phyloP scores from a whole-genome alignment of 495 filamentous ascomycete genomes.

The Platismatia glauca region DNA sequence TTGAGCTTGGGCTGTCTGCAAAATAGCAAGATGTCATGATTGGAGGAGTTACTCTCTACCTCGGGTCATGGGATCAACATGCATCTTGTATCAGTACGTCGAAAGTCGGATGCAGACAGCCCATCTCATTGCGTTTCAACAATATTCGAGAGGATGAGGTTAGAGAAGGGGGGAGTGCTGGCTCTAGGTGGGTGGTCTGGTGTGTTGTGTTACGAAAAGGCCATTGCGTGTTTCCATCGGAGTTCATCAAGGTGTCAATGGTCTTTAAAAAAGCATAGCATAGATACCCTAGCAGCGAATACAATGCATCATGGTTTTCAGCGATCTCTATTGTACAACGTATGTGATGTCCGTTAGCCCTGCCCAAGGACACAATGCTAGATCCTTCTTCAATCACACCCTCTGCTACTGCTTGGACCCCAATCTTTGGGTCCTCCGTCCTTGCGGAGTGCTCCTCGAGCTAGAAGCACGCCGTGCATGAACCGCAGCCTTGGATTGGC shows the following conservation, averaged over 20 bases:
- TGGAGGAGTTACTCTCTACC: not conserved
- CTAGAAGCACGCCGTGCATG: too few species aligned
- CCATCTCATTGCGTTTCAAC: not conserved
- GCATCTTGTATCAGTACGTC: not conserved
- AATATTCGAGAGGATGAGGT: not conserved
- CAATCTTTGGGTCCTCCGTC: too few species aligned
- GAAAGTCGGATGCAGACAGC: conserved; percentile 1
- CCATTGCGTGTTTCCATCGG: not conserved
- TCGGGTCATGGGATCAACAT: not conserved
- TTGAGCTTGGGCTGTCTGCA: not conserved
- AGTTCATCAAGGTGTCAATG: not conserved
- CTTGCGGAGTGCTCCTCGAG: too few species aligned
- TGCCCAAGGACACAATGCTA: not conserved
- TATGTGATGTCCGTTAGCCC: not conserved
- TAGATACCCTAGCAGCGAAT: conserved; percentile 8
- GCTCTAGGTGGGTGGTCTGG: not conserved
- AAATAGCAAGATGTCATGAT: not conserved
- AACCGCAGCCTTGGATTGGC: too few species aligned
- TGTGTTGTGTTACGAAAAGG: not conserved
- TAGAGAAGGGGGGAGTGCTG: not conserved
- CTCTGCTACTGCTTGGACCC: too few species aligned
- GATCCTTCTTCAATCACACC: too few species aligned
- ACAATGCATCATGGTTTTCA: not conserved
- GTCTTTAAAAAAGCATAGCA: not conserved
- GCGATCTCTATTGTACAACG: not conserved